A percentile compares a stretch with the other conserved stretches of the same genome.
Conservation (phyloP, 2,329 filamentous ascomycete species). For the Fusarium avenaceum region DNA sequence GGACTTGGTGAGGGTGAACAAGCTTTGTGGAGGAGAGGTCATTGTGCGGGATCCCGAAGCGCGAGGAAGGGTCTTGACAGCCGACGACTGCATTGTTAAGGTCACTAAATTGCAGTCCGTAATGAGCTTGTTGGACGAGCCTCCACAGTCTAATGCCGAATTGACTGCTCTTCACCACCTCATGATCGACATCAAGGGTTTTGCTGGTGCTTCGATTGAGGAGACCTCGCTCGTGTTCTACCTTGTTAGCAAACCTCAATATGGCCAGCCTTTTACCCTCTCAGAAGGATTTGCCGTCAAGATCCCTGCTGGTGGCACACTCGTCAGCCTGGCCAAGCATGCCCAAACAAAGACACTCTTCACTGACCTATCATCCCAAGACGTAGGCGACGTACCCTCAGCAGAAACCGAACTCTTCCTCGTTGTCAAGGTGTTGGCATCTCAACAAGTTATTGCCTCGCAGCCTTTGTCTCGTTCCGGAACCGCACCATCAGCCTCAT, state of each 20-base stretch:
- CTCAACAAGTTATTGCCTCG: constrained; percentile 61
- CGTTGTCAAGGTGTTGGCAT: constrained; percentile 81
- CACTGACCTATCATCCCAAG: constrained; percentile 83
- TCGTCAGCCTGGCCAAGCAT: constrained; percentile 73
- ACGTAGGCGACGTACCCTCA: constrained; percentile 73
- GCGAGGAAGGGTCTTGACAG: constrained; percentile 87
- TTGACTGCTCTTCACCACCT: constrained; percentile 82
- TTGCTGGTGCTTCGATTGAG: constrained; percentile 81
- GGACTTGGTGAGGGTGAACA: constrained; percentile 95
- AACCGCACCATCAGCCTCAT: constrained; percentile 57
- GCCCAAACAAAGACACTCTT: constrained; percentile 87
- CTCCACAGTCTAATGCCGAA: constrained; percentile 77
- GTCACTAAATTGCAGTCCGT: constrained; percentile 91
- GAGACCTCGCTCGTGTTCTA: constrained; percentile 82
- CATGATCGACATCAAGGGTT: constrained; percentile 85
- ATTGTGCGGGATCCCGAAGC: constrained; percentile 92
- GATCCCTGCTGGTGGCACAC: constrained; percentile 79
- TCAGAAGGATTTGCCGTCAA: constrained; percentile 88
- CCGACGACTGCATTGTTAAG: constrained; percentile 92
- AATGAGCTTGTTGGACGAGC: constrained; percentile 92
- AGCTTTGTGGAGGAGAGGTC: constrained; percentile 91
- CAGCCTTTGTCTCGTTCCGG: constrained; percentile 68
- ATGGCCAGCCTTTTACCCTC: constrained; percentile 73
- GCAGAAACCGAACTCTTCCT: constrained; percentile 83
- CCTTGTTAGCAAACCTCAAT: constrained; percentile 78